phyloP scores from a whole-genome alignment of 768 basidiomycete species.

The Lactarius akahatsu region DNA sequence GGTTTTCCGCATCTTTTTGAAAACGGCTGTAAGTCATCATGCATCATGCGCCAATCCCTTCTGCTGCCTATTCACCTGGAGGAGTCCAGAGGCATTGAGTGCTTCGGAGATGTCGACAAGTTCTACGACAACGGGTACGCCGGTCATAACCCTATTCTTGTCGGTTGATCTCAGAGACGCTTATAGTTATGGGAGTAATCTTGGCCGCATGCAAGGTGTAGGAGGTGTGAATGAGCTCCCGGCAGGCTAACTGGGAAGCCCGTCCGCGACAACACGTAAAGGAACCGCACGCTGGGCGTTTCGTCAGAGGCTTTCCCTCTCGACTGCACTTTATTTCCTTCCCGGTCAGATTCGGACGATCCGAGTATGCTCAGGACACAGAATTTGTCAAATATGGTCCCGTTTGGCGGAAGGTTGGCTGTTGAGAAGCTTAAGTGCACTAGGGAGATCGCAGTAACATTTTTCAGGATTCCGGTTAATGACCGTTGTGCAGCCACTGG shows the following conservation, averaged over 20 bases:
- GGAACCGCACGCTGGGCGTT: slow-evolving; percentile 67
- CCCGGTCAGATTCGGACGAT: slow-evolving; percentile 28
- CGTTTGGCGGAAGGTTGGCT: slow-evolving; percentile 74
- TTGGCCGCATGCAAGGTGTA: slow-evolving; percentile 78
- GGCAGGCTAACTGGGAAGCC: slow-evolving; percentile 67
- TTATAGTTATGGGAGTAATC: slow-evolving; percentile 58
- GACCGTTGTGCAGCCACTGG: slow-evolving; percentile 62
- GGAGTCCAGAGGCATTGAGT: slow-evolving; percentile 50
- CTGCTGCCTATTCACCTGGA: slow-evolving; percentile 63
- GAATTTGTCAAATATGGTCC: slow-evolving; percentile 59
- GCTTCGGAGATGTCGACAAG: slow-evolving; percentile 70
- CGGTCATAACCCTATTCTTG: neutral
- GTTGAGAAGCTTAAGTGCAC: slow-evolving; percentile 33
- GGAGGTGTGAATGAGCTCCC: slow-evolving; percentile 87
- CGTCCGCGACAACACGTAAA: slow-evolving; percentile 69
- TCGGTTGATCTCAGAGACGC: neutral
- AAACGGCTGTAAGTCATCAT: too few species aligned
- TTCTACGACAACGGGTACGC: slow-evolving; percentile 74
- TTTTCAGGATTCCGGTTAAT: slow-evolving; percentile 73
- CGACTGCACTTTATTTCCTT: slow-evolving; percentile 44
- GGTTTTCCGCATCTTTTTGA: too few species aligned
- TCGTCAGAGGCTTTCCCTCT: slow-evolving; percentile 49
- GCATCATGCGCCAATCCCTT: slow-evolving; percentile 55
- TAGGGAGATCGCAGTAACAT: slow-evolving; percentile 30
- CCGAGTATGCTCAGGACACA: slow-evolving; percentile 41